Conservation (phyloP, 1,284 basidiomycete species). For the Leccinum huronense region DNA sequence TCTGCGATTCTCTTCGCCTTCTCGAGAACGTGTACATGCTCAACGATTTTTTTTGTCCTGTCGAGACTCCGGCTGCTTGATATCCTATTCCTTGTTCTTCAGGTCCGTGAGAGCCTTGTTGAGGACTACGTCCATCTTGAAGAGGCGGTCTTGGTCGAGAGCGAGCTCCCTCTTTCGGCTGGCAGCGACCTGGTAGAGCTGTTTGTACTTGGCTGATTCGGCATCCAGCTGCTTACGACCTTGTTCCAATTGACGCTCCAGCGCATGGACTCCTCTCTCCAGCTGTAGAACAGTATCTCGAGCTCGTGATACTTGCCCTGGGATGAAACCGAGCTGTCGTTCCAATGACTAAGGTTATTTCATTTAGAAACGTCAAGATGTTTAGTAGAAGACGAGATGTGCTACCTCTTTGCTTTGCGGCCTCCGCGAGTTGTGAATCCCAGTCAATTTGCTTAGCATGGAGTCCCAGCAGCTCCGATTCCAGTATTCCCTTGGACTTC, state of each 20-base stretch:
- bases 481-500: constrained; percentile 65
- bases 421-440: constrained; percentile 66
- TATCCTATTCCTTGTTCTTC: constrained; percentile 82
- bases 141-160: constrained; percentile 67
- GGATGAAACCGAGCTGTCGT: constrained; percentile 66
- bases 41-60: constrained; percentile 97
- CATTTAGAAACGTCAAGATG: not conserved
- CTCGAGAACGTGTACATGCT: constrained; percentile 97
- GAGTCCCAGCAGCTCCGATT: constrained; percentile 73
- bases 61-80: constrained; percentile 79
- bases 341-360: constrained; percentile 51
- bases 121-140: constrained; percentile 78
- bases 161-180: constrained; percentile 68
- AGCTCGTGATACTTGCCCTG: constrained; percentile 80
- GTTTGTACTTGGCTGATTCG: constrained; percentile 66
- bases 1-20: constrained; percentile 97
- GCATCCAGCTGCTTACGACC: constrained; percentile 67
- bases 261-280: constrained; percentile 77
- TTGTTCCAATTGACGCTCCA: constrained; percentile 71
- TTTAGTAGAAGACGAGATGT: constrained; percentile 4
- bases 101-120: constrained; percentile 78
- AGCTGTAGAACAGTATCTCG: constrained; percentile 85
- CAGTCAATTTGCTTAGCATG: constrained; percentile 71
- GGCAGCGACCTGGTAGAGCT: constrained; percentile 68
- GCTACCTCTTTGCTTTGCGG: constrained; percentile 60